Evolutionary conservation across 2,329 filamentous ascomycete species (phyloP).

Genomic region (Chaetothyriales sp.): DNA sequence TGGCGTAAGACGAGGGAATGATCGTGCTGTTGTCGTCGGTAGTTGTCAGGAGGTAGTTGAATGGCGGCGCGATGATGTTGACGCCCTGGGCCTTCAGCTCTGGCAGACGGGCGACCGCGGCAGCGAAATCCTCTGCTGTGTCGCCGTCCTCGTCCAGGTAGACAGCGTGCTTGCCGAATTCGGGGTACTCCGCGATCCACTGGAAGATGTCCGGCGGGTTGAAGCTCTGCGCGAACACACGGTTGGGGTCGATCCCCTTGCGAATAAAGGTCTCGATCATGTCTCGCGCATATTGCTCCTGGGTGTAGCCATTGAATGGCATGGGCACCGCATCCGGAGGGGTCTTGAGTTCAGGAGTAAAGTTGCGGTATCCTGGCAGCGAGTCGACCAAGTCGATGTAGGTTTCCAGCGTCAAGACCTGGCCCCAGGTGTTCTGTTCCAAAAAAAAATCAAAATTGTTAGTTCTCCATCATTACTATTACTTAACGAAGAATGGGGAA

Average conservation of each 20-base stretch:
- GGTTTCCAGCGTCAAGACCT: constrained; percentile 45
- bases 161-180: constrained; percentile 47
- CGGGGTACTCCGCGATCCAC: constrained; percentile 48
- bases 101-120: constrained; percentile 43
- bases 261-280: constrained; percentile 45
- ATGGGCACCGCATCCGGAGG: constrained; percentile 46
- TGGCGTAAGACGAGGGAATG: constrained; percentile 48
- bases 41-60: constrained; percentile 42
- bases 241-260: constrained; percentile 36
- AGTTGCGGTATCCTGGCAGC: constrained; percentile 39
- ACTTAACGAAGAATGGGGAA: neutral
- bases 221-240: constrained; percentile 53
- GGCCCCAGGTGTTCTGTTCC: constrained; percentile 36
- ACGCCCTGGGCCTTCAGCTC: constrained; percentile 43
- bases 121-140: constrained; percentile 34
- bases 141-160: constrained; percentile 50
- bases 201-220: constrained; percentile 48
- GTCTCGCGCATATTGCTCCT: constrained; percentile 49
- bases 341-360: constrained; percentile 53
- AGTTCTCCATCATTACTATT: neutral
- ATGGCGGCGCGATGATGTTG: constrained; percentile 46
- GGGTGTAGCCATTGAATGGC: constrained; percentile 54
- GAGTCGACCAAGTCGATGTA: constrained; percentile 46
- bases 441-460: constrained; percentile 4
- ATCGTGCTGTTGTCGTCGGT: constrained; percentile 35